Evolutionary conservation across 495 filamentous ascomycete species (phyloP).

Genomic region (Hypoxylon intermedium): DNA sequence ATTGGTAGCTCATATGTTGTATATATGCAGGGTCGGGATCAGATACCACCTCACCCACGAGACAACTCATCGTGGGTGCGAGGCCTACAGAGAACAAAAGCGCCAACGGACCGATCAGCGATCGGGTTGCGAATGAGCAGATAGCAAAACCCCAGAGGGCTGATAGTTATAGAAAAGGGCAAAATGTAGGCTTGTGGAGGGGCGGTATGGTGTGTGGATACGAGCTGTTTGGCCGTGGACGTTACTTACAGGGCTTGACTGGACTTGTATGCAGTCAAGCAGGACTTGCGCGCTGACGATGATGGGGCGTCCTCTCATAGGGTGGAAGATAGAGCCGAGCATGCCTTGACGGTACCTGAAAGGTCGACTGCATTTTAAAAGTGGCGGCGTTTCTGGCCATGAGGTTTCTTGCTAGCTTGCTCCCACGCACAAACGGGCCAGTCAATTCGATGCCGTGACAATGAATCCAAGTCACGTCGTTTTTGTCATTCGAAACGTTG

Average conservation of each 20-base stretch:
- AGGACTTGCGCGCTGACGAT: constrained; percentile 37
- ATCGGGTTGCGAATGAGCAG: constrained; percentile 23
- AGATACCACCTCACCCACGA: constrained; percentile 37
- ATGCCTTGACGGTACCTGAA: constrained; percentile 34
- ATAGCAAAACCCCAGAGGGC: constrained; percentile 11
- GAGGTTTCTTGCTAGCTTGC: constrained; percentile 17
- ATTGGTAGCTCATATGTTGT: constrained; percentile 17
- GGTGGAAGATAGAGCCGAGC: constrained; percentile 34
- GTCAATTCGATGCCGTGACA: constrained; percentile 10
- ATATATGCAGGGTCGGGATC: constrained; percentile 33
- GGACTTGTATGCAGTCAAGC: constrained; percentile 39
- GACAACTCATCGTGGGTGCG: constrained; percentile 36
- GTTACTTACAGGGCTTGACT: constrained; percentile 28
- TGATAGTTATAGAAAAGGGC: constrained; percentile 12
- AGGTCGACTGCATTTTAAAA: constrained; percentile 36
- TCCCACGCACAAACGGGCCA: constrained; percentile 7
- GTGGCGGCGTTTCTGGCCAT: constrained; percentile 30
- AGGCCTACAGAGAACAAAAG: constrained; percentile 21
- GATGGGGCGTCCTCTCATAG: constrained; percentile 44
- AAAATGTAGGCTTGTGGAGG: constrained; percentile 20
- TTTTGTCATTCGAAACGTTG: constrained; percentile 3
- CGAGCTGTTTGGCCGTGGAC: constrained; percentile 25
- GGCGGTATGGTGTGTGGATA: constrained; percentile 30
- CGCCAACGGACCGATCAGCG: constrained; percentile 34
- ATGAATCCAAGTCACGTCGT: background rate